phyloP scores from a whole-genome alignment of 805 yeast genomes.

The Scheffersomyces spartinae region DNA sequence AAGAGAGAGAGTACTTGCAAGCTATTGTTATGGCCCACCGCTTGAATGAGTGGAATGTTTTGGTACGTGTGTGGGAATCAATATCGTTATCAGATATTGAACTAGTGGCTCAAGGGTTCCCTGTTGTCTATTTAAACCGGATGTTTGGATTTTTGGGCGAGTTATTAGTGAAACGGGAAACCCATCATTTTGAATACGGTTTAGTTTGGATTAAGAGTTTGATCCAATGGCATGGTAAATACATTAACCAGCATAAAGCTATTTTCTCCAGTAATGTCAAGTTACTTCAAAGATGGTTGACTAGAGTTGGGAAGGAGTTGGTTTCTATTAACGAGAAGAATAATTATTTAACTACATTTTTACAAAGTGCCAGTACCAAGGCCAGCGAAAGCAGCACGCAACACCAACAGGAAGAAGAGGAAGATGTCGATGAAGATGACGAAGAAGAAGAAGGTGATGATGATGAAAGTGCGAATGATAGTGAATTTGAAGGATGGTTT shows the following conservation, averaged over 20 bases:
- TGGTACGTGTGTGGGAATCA: slow-evolving; percentile 61
- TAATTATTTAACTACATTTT: slow-evolving; percentile 42
- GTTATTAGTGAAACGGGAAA: slow-evolving; percentile 39
- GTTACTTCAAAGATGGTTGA: slow-evolving; percentile 64
- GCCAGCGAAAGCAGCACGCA: slow-evolving; percentile 1
- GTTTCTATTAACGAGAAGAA: slow-evolving; percentile 41
- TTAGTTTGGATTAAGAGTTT: slow-evolving; percentile 69
- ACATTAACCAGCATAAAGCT: slow-evolving; percentile 50
- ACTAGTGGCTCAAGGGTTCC: slow-evolving; percentile 58
- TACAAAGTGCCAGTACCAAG: slow-evolving; percentile 13
- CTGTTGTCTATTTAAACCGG: slow-evolving; percentile 62
- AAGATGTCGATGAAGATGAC: slow-evolving; percentile 10
- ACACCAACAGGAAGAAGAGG: slow-evolving; percentile 7
- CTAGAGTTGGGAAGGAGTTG: slow-evolving; percentile 66
- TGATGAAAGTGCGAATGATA: slow-evolving; percentile 16
- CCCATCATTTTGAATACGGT: slow-evolving; percentile 78
- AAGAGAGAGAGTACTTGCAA: slow-evolving; percentile 51
- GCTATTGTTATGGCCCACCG: slow-evolving; percentile 91
- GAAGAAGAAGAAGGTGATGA: slow-evolving; percentile 16
- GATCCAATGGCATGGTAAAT: slow-evolving; percentile 65
- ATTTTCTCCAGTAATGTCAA: slow-evolving; percentile 55
- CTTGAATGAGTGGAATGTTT: slow-evolving; percentile 67
- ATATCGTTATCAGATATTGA: slow-evolving; percentile 63
- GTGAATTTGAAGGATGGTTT: slow-evolving; percentile 20
- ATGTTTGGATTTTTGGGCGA: slow-evolving; percentile 61